Percentiles rank a stretch among this genome's conserved stretches.
These are phyloP conservation scores for Diaporthe nobilis DNA, from an alignment of 2,329 filamentous ascomycete genomes.

Conservation along the genomic window DNA sequence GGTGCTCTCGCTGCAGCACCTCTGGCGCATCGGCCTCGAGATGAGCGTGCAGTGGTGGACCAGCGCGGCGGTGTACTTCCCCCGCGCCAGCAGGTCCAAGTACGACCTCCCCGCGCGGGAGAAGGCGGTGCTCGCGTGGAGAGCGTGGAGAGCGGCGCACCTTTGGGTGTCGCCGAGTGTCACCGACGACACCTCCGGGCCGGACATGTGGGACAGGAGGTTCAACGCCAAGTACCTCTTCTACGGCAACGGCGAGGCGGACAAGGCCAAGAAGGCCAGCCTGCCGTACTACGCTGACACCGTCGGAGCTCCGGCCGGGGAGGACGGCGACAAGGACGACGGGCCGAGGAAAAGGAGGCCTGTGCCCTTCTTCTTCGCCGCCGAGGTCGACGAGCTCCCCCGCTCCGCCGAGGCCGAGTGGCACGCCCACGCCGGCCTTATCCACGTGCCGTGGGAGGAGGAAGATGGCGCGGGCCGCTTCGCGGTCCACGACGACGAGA, in stretches of 20 bases:
- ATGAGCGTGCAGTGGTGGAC: slow-evolving; percentile 82
- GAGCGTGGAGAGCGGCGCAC: slow-evolving; percentile 65
- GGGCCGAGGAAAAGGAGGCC: slow-evolving; percentile 46
- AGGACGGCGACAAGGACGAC: slow-evolving; percentile 48
- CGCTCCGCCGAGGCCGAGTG: slow-evolving; percentile 84
- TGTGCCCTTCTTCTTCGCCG: slow-evolving; percentile 79
- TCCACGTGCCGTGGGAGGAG: slow-evolving; percentile 47
- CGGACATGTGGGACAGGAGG: slow-evolving; percentile 79
- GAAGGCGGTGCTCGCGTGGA: slow-evolving; percentile 59
- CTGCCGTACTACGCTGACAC: slow-evolving; percentile 68
- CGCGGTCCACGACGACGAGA: slow-evolving; percentile 12
- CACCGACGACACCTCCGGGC: slow-evolving; percentile 53
- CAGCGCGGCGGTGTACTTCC: slow-evolving; percentile 82
- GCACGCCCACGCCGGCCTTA: slow-evolving; percentile 77
- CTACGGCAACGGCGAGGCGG: slow-evolving; percentile 49
- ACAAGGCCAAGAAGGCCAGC: slow-evolving; percentile 46
- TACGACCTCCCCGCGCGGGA: slow-evolving; percentile 40
- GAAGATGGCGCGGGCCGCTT: background rate
- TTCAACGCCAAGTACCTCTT: slow-evolving; percentile 68
- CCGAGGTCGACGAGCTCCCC: slow-evolving; percentile 83
- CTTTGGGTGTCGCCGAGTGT: slow-evolving; percentile 45
- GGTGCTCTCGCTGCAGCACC: slow-evolving; percentile 85
- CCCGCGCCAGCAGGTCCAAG: slow-evolving; percentile 50
- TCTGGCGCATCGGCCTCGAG: slow-evolving; percentile 84
- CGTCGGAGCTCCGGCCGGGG: slow-evolving; percentile 10